Base-by-base conservation (phyloP, 257 asterid species). In the Nicotiana attenuata region DNA sequence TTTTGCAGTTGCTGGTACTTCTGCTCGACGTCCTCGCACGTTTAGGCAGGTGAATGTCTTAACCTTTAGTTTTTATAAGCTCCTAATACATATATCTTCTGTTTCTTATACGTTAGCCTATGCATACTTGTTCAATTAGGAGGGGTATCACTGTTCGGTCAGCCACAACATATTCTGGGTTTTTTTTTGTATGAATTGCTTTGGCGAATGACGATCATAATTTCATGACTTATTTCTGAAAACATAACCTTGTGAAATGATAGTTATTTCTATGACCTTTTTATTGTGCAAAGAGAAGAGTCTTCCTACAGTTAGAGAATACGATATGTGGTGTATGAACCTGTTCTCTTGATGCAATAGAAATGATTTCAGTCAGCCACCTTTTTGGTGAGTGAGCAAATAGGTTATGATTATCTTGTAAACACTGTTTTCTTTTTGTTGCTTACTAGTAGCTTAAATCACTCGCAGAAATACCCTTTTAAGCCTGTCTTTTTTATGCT, bases 1-100 rank as follows among this genome's bases (percentile, higher is more conserved):
- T 78, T 65, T 83, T 84, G 75, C 97, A 95, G 98, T 86, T 84
- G 94, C 97, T 86, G 97, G 97, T 77, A 86, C 95, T 81, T 95
- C 98, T 81, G 83, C 95, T 66, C 81, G 89, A 73, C 97, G 98
- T 82, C 98, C 98, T 76, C 97, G 97, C 80, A 87, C 97, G 5
- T 95, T 95, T 89, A 95, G 73, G 85, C 80, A 85, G 97, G 98
- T 95, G 88, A 75, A 50, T 75, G 17, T 50, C 41, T 50, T 26
- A 1, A 6, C 24, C 63, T 50, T 26, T 50, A 0, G 63, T 50
- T 75, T 75, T 75, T 50, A 14, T 24, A 2, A 14, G 45, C 16
- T 50, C 45, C 41, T 50, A 7, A 50, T 50, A 15, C 10, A 26
- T 26, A 24, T 50, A 50, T 52, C 26, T 75, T 8, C 41, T 15